Conservation (phyloP, 352 stramenopile species). For the Proteromonas lacertae region DNA sequence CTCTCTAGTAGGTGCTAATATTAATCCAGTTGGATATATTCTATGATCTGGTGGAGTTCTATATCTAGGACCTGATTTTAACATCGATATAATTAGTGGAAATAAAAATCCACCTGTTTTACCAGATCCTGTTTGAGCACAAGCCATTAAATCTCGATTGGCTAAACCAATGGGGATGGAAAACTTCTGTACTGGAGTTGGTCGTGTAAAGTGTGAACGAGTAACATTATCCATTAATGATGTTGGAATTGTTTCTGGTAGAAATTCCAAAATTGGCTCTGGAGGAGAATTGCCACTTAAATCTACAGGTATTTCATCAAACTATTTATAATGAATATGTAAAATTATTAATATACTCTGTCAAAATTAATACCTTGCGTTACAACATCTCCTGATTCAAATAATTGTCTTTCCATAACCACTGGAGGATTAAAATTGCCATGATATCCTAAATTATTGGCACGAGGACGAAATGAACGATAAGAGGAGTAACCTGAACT, state of each 20-base stretch:
- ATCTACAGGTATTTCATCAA: conserved; percentile 78
- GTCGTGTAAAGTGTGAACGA: conserved; percentile 65
- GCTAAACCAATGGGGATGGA: conserved; percentile 70
- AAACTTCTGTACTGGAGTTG: conserved; percentile 97
- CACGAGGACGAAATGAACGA: conserved; percentile 16
- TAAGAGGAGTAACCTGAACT: not conserved
- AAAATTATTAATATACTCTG: conserved; percentile 15
- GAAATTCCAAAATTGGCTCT: conserved; percentile 47
- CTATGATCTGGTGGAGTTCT: not conserved
- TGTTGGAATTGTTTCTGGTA: conserved; percentile 29
- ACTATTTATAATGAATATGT: conserved; percentile 13
- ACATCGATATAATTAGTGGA: conserved; percentile 75
- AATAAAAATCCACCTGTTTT: conserved; percentile 84
- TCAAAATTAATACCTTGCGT: conserved; percentile 82
- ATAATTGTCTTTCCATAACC: conserved; percentile 56
- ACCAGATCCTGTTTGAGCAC: conserved; percentile 83
- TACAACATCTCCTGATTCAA: conserved; percentile 32
- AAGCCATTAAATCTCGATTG: conserved; percentile 90
- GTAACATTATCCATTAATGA: conserved; percentile 48
- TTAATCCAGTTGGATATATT: conserved; percentile 46
- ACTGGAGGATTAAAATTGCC: conserved; percentile 53
- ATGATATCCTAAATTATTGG: conserved; percentile 83
- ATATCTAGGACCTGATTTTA: conserved; percentile 27
- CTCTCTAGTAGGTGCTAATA: conserved; percentile 67
- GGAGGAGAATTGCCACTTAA: conserved; percentile 58